Conservation (phyloP, 1,284 basidiomycete genomes). For the Rhizoctonia solani region DNA sequence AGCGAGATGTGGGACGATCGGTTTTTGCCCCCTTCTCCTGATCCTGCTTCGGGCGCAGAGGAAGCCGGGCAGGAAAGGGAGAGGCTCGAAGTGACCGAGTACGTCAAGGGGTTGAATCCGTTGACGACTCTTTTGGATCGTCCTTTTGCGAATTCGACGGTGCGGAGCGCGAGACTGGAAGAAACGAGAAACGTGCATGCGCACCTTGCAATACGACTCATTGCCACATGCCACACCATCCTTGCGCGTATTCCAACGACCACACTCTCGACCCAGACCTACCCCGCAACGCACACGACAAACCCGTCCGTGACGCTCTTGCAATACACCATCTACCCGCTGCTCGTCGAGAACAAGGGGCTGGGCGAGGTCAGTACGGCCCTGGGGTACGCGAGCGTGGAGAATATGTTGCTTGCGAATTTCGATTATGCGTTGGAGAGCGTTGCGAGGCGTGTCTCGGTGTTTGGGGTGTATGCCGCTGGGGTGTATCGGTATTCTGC, state of each 20-base stretch:
- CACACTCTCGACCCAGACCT: conserved; percentile 66
- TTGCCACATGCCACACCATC: too few species aligned
- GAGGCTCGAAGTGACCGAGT: conserved; percentile 52
- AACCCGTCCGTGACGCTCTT: conserved; percentile 62
- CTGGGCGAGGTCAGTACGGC: conserved; percentile 69
- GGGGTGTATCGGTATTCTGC: conserved; percentile 51
- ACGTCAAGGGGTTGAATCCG: conserved; percentile 57
- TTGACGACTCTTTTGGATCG: conserved; percentile 46
- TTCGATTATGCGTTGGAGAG: conserved; percentile 93
- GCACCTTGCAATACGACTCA: too few species aligned
- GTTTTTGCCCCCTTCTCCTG: too few species aligned
- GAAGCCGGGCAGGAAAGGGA: conserved; percentile 39
- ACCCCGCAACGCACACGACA: conserved; percentile 39
- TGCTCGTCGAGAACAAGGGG: conserved; percentile 76
- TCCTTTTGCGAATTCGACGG: conserved; percentile 38
- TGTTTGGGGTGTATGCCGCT: conserved; percentile 76
- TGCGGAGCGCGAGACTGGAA: too few species aligned
- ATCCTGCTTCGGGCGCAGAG: conserved; percentile 41
- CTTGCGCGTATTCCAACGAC: too few species aligned
- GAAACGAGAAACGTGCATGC: too few species aligned
- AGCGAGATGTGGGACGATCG: conserved; percentile 70
- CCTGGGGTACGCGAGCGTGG: conserved; percentile 79
- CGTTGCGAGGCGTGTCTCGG: conserved; percentile 59
- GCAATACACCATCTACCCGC: conserved; percentile 77
- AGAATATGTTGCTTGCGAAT: conserved; percentile 85